Conservation (phyloP, 257 asterid genomes). For the Penstemon eatonii region DNA sequence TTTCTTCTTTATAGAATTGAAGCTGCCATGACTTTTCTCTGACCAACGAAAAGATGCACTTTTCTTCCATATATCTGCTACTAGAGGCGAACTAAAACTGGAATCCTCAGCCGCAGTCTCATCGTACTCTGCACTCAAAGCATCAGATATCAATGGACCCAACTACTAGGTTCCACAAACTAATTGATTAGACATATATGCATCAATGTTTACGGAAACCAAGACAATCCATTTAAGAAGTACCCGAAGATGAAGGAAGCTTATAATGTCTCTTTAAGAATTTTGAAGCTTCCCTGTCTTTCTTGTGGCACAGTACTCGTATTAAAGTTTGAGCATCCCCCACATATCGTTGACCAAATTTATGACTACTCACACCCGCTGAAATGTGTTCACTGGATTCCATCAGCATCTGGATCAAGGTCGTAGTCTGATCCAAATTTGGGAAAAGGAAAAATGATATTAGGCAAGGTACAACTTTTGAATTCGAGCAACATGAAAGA, state of each 20-base stretch:
- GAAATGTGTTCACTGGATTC: slow-evolving; percentile 76
- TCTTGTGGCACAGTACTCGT: slow-evolving; percentile 90
- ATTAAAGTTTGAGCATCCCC: slow-evolving; percentile 86
- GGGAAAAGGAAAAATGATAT: slow-evolving; percentile 21
- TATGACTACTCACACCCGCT: slow-evolving; percentile 41
- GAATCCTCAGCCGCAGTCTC: slow-evolving; percentile 53
- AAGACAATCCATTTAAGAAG: slow-evolving; percentile 16
- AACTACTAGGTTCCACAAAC: neutral
- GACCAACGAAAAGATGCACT: slow-evolving; percentile 76
- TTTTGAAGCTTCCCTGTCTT: slow-evolving; percentile 83
- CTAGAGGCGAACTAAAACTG: slow-evolving; percentile 59
- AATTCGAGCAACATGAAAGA: slow-evolving; percentile 22
- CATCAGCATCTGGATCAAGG: slow-evolving; percentile 79
- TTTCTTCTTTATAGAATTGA: slow-evolving; percentile 75
- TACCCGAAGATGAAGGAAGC: slow-evolving; percentile 92
- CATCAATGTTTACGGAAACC: neutral
- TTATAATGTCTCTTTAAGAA: slow-evolving; percentile 76
- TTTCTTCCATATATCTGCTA: slow-evolving; percentile 62
- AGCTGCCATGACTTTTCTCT: slow-evolving; percentile 75
- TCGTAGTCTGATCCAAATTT: slow-evolving; percentile 57
- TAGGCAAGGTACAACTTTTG: slow-evolving; percentile 21
- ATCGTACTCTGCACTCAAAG: slow-evolving; percentile 56
- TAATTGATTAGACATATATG: neutral
- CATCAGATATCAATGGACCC: neutral
- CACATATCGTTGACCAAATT: slow-evolving; percentile 46